A percentile compares a stretch with the other conserved stretches of the same genome.
These are phyloP conservation scores for Phytophthora colocasiae DNA, from an alignment of 352 stramenopile species.

Conservation along the genomic window DNA sequence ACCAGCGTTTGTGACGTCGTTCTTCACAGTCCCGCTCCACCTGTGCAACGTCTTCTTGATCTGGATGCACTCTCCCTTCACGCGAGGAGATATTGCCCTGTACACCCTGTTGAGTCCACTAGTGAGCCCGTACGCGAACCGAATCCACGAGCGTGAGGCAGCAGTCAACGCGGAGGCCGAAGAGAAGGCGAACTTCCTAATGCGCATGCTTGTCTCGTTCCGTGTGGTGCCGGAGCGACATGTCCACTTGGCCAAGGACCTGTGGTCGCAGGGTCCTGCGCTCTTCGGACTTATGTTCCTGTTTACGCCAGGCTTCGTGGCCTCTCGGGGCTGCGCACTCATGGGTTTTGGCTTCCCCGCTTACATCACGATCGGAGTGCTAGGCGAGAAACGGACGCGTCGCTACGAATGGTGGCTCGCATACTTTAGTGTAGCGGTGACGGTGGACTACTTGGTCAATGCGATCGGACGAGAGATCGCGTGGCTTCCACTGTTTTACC, in stretches of 20 bases:
- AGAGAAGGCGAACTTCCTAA: slow-evolving; percentile 66
- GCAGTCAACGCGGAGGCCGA: slow-evolving; percentile 32
- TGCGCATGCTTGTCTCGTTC: slow-evolving; percentile 72
- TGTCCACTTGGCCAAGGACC: slow-evolving; percentile 73
- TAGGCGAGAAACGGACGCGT: slow-evolving; percentile 76
- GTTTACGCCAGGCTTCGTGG: slow-evolving; percentile 87
- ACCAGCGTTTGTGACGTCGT: slow-evolving; percentile 63
- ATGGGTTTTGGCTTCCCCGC: slow-evolving; percentile 87
- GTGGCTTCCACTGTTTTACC: slow-evolving; percentile 90
- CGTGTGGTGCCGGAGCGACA: slow-evolving; percentile 71
- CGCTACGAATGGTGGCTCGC: slow-evolving; percentile 90
- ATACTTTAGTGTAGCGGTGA: slow-evolving; percentile 82
- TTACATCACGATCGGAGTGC: slow-evolving; percentile 80
- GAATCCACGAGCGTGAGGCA: slow-evolving; percentile 51
- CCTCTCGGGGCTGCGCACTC: slow-evolving; percentile 70
- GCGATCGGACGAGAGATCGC: slow-evolving; percentile 57
- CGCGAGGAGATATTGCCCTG: slow-evolving; percentile 70
- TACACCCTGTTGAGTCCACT: slow-evolving; percentile 75
- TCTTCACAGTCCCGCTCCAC: slow-evolving; percentile 62
- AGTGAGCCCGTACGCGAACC: slow-evolving; percentile 80
- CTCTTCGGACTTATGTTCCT: slow-evolving; percentile 84
- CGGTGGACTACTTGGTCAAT: slow-evolving; percentile 74
- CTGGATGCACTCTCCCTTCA: slow-evolving; percentile 85
- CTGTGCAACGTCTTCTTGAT: slow-evolving; percentile 74
- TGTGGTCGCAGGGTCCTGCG: slow-evolving; percentile 83